A percentile compares a stretch with the other conserved stretches of the same genome.
Evolutionary conservation across 140 eudicot genomes (phyloP).

Genomic region (Cichorium intybus): DNA sequence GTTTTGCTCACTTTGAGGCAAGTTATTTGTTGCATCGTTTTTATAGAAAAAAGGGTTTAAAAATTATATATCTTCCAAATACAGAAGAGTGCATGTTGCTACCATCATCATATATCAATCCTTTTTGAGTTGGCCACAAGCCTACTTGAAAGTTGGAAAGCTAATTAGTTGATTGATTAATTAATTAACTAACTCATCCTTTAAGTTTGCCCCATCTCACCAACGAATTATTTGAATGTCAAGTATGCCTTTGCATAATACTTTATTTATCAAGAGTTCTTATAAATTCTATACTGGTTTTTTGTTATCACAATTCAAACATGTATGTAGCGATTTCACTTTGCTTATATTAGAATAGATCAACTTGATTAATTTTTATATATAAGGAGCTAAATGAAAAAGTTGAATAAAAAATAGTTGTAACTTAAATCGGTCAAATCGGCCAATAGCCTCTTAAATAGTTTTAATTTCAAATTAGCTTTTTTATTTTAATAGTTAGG

Average conservation of each 20-base stretch:
- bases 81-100: conserved; percentile 22
- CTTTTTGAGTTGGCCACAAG: conserved; percentile 45
- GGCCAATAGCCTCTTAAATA: background rate
- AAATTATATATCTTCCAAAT: background rate
- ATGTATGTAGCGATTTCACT: no score
- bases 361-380: no score
- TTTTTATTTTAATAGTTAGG: no score
- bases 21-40: conserved; percentile 17
- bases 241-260: conserved; percentile 22
- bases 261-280: background rate
- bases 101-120: conserved; percentile 24
- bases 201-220: conserved; percentile 32
- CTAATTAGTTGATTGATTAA: conserved; percentile 20
- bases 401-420: background rate
- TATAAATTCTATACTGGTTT: background rate
- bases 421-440: background rate
- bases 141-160: background rate
- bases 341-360: no score
- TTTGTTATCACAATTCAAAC: no score
- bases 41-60: background rate
- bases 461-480: no score
- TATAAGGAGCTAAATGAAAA: background rate
- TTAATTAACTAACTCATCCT: conserved; percentile 10
- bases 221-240: conserved; percentile 23
- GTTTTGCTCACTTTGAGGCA: conserved; percentile 12